A percentile compares a stretch with the other conserved stretches of the same genome.
Evolutionary conservation across 495 filamentous ascomycete species (phyloP).

Genomic region (Aspergillus nanangensis): DNA sequence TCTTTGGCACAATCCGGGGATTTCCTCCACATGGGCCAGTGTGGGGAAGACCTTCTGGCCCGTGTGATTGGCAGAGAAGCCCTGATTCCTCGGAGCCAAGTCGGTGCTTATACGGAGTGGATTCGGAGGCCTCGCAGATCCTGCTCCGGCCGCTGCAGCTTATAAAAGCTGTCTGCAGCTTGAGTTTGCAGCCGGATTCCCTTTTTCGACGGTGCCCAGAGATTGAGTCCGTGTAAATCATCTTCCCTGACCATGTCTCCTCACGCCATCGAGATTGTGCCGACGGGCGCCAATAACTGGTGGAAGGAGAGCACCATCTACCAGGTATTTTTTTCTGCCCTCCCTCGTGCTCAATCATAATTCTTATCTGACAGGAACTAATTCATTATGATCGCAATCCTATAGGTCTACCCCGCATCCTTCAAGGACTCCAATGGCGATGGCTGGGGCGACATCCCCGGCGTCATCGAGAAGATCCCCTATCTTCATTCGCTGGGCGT

Average conservation of each 20-base stretch:
- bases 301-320: conserved; percentile 40
- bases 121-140: not conserved
- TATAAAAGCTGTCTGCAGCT: too few relatives aligned
- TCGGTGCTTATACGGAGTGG: conserved; percentile 10
- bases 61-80: not conserved
- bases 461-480: conserved; percentile 56
- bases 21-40: not conserved
- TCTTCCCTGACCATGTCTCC: conserved; percentile 17
- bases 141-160: not conserved
- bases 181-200: too few relatives aligned
- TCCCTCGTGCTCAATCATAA: not conserved
- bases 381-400: too few relatives aligned
- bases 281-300: conserved; percentile 24
- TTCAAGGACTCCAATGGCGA: conserved; percentile 38
- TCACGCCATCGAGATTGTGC: conserved; percentile 9
- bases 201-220: too few relatives aligned
- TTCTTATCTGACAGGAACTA: conserved; percentile 16
- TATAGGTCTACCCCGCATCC: conserved; percentile 38
- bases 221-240: too few relatives aligned
- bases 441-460: conserved; percentile 53
- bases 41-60: not conserved
- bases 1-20: conserved; percentile 2
- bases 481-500: conserved; percentile 48
- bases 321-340: conserved; percentile 14
- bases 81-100: conserved; percentile 4